A percentile compares a stretch with the other conserved stretches of the same genome.
phyloP scores from a whole-genome alignment of 2,329 filamentous ascomycete genomes.

The Trichoderma cornu-damae region DNA sequence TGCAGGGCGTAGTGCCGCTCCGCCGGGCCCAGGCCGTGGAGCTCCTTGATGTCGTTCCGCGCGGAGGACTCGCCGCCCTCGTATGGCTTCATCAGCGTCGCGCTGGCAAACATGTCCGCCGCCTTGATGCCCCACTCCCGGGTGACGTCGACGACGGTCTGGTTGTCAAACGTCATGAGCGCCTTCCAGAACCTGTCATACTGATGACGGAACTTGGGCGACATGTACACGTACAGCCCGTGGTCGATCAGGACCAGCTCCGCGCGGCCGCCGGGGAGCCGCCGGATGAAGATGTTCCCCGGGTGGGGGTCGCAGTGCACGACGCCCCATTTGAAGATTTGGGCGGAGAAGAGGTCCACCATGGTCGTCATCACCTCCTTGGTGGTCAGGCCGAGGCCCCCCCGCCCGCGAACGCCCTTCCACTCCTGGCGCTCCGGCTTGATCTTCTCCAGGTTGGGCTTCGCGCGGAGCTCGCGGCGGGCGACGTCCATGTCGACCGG shows the following conservation, averaged over 20 bases:
- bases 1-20: constrained; percentile 90
- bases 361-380: constrained; percentile 94
- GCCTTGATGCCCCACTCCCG: constrained; percentile 81
- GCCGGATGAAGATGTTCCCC: constrained; percentile 92
- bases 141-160: constrained; percentile 67
- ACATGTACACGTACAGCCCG: constrained; percentile 91
- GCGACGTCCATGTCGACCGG: constrained; percentile 44
- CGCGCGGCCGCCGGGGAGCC: constrained; percentile 71
- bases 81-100: constrained; percentile 86
- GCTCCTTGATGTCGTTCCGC: constrained; percentile 54
- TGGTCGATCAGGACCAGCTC: constrained; percentile 97
- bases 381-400: constrained; percentile 76
- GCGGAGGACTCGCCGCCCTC: constrained; percentile 72
- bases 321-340: constrained; percentile 95
- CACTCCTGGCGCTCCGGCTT: constrained; percentile 79
- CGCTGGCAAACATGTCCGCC: constrained; percentile 84
- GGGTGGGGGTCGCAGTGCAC: constrained; percentile 97
- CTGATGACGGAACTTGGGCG: constrained; percentile 73
- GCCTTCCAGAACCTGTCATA: constrained; percentile 92
- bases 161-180: constrained; percentile 88
- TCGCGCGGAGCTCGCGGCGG: constrained; percentile 43
- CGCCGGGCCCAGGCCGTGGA: constrained; percentile 51
- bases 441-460: constrained; percentile 53
- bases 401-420: constrained; percentile 65
- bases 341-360: constrained; percentile 91